Evolutionary conservation across 768 basidiomycete species (phyloP), one percentile per base, ranked within the genome.

Genomic region (Gautieria morchelliformis): DNA sequence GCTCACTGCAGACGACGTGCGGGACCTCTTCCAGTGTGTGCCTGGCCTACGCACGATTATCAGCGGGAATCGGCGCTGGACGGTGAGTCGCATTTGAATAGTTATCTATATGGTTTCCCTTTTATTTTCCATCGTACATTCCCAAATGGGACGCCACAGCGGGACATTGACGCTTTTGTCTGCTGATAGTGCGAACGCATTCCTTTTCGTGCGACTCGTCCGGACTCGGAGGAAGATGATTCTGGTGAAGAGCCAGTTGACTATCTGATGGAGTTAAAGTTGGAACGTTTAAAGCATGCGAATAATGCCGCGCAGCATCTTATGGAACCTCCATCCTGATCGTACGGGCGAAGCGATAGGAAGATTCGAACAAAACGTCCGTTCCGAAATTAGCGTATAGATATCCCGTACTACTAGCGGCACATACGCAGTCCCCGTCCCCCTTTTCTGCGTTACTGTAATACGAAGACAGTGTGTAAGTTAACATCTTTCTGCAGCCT

Each of bases 11-110:
- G 69, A 72, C 11, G 72, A 71, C 33, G 73, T 74, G 20, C 66
- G 65, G 10, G 53, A 69, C 39, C 68, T 84, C 67, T 76, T 80
- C 69, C 62, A 63, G 32, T 59, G 62, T 4, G 72, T 75, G 22
- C 70, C 67, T 2, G 70, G 62, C 20, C 66, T 86, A 46, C 69
- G 66, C 45, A 77, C 71, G 54, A 69, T 85, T 44, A 69, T 81
- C 12, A 76, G 74, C 19, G 76, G 75, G 58, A 72, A 74, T 17
- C 71, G 81, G 40, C 64, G 78, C 11, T 85, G 83, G 82, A 78
- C 70, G 61, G 83, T 82, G 60, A 55, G 78, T 71, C 3, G 15
- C 12, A n/a, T 56, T 14, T 22, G 44, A 52, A 12, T 48, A 17
- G 45, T 39, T 61, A 69, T 68, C 59, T 62, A 57, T 56, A 70